Evolutionary conservation across 2,329 filamentous ascomycete genomes (phyloP).

Genomic region (Paraphoma chrysanthemicola): DNA sequence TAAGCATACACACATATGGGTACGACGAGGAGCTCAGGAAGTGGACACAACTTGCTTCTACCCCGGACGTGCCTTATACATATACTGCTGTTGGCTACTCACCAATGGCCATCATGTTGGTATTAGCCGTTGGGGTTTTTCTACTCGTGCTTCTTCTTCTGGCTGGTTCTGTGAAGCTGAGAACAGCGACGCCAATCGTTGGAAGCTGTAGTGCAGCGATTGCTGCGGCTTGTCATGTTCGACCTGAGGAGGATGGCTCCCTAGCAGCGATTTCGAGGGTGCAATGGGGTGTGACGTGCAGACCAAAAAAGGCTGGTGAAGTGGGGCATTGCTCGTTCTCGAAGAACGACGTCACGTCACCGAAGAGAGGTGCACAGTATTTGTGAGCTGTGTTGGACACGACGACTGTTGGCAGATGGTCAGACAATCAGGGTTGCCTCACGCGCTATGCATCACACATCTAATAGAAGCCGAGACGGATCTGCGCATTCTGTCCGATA

Average conservation of each 20-base stretch:
- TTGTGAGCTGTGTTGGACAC: too few species aligned
- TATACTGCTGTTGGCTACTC: constrained; percentile 16
- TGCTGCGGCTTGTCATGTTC: constrained; percentile 21
- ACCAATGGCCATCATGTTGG: constrained; percentile 14
- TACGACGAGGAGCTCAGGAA: background rate
- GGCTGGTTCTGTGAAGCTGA: constrained; percentile 74
- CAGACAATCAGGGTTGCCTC: too few species aligned
- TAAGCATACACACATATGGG: background rate
- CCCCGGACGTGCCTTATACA: background rate
- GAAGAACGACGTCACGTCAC: too few species aligned
- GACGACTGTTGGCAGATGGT: too few species aligned
- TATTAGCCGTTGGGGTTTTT: constrained; percentile 5
- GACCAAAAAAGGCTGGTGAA: too few species aligned
- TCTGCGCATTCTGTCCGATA: too few species aligned
- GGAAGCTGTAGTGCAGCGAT: constrained; percentile 66
- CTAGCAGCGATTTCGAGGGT: background rate
- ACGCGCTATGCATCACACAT: too few species aligned
- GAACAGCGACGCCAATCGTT: constrained; percentile 80
- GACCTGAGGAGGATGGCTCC: background rate
- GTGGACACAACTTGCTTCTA: background rate
- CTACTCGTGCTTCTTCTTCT: constrained; percentile 7
- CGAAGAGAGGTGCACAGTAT: too few species aligned
- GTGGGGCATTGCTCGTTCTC: too few species aligned
- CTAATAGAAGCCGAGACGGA: too few species aligned
- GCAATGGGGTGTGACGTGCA: constrained; percentile 13